Conservation (phyloP, 2,329 filamentous ascomycete genomes). For the Stemphylium vesicarium region DNA sequence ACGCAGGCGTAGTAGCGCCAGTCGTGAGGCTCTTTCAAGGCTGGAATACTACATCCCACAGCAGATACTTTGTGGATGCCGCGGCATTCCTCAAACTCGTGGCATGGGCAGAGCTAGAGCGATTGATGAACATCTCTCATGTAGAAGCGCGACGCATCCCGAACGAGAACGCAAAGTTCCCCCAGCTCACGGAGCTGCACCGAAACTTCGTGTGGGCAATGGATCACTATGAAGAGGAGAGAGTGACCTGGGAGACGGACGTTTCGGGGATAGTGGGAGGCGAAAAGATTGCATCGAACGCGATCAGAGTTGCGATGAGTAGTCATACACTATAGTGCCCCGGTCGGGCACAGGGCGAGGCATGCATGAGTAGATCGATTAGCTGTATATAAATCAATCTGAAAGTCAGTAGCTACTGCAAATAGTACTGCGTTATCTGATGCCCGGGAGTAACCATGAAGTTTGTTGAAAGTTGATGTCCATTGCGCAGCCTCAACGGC, state of each 20-base stretch:
- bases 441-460: no score
- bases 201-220: slow-evolving; percentile 10
- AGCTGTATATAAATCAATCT: no score
- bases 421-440: no score
- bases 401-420: no score
- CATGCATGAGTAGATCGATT: no score
- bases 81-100: slow-evolving; percentile 18
- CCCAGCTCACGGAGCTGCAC: slow-evolving; percentile 12
- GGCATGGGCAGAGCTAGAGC: slow-evolving; percentile 20
- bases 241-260: slow-evolving; percentile 8
- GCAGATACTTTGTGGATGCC: slow-evolving; percentile 7
- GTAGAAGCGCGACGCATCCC: background rate
- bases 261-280: background rate
- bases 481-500: no score
- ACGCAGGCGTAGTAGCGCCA: slow-evolving; percentile 4
- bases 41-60: slow-evolving; percentile 8
- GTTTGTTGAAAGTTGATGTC: no score
- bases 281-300: slow-evolving; percentile 12
- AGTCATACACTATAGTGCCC: no score
- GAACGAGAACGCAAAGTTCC: background rate
- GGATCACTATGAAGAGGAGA: slow-evolving; percentile 15
- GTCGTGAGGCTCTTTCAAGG: slow-evolving; percentile 12
- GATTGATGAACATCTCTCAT: slow-evolving; percentile 15
- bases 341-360: no score
- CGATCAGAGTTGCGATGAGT: no score